A percentile compares a stretch with the other conserved stretches of the same genome.
phyloP scores from a whole-genome alignment of 1,139 yeast genomes.

The Torulaspora globosa region DNA sequence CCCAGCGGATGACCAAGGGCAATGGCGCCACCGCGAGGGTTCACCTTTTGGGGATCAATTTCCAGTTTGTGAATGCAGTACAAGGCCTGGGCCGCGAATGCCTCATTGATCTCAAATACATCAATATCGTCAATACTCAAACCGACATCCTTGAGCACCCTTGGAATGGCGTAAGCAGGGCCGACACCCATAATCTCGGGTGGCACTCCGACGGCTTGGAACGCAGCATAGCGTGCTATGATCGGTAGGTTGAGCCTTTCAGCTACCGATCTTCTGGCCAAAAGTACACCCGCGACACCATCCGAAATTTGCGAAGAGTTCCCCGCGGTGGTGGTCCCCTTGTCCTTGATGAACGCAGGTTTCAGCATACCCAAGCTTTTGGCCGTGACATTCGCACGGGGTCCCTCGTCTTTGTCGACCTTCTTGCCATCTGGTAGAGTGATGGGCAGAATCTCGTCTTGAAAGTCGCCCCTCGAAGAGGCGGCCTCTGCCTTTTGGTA shows the following conservation, averaged over 20 bases:
- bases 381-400: conserved; percentile 81
- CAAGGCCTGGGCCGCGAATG: conserved; percentile 91
- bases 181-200: conserved; percentile 98
- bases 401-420: conserved; percentile 83
- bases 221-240: conserved; percentile 71
- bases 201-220: conserved; percentile 83
- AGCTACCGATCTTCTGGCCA: conserved; percentile 87
- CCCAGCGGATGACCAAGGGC: conserved; percentile 97
- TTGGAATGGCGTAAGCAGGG: conserved; percentile 91
- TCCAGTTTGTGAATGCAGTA: conserved; percentile 65
- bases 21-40: conserved; percentile 93
- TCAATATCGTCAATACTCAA: conserved; percentile 62
- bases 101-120: conserved; percentile 87
- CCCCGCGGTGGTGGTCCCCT: conserved; percentile 89
- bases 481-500: conserved; percentile 81
- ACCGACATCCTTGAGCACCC: conserved; percentile 62
- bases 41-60: conserved; percentile 68
- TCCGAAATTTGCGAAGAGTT: conserved; percentile 94
- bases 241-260: conserved; percentile 63
- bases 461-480: conserved; percentile 63
- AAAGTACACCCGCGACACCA: conserved; percentile 87
- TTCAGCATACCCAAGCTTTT: conserved; percentile 65
- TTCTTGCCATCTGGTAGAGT: conserved; percentile 37
- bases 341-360: conserved; percentile 80
- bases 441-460: conserved; percentile 82